Evolutionary conservation across 768 basidiomycete genomes (phyloP), one percentile per base, ranked within the genome.

Genomic region (Boletus rubropictus): DNA sequence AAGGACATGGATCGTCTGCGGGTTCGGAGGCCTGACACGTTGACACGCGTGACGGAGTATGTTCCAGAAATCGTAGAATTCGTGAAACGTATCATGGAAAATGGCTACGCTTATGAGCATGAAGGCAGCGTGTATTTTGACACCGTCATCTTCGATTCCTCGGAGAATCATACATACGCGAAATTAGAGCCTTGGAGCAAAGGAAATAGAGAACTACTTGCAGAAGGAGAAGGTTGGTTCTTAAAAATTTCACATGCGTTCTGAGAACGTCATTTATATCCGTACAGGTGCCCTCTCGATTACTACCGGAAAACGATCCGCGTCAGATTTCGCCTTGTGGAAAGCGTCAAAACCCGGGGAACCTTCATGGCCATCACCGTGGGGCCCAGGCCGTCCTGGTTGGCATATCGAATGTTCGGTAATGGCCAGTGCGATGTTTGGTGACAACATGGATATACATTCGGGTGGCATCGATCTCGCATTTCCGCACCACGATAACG

Each of bases 391-490:
- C 32, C 42, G 42, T 32, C 42, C 42, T 3, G 95, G 95, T 14
- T 99, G 95, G 95, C 95, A 99, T 65, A 98, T 99, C 49, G 95
- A 99, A 65, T 99, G 95, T 69, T 94, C 90, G 4, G 95, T 96
- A 28, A 99, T 99, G 95, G 94, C 94, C 15, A 87, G 82, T 53
- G 92, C 86, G 27, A 74, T 97, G 34, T 54, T 48, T 35, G 51
- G 60, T 17, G 43, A 56, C 22, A 85, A 82, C 48, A 89, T 99
- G 82, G 96, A 98, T 66, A 93, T 99, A 51, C 96, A 99, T 65
- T 96, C 93, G 7, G 96, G 96, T 42, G 96, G 96, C 5, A 84
- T 90, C 33, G 96, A 99, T 69, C 74, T 99, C 40, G 88, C 91
- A n/a, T 99, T 99, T 70, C 96, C 96, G 5, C 96, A 99, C 70